phyloP scores from a whole-genome alignment of 495 filamentous ascomycete species.

The Penicillium canescens region DNA sequence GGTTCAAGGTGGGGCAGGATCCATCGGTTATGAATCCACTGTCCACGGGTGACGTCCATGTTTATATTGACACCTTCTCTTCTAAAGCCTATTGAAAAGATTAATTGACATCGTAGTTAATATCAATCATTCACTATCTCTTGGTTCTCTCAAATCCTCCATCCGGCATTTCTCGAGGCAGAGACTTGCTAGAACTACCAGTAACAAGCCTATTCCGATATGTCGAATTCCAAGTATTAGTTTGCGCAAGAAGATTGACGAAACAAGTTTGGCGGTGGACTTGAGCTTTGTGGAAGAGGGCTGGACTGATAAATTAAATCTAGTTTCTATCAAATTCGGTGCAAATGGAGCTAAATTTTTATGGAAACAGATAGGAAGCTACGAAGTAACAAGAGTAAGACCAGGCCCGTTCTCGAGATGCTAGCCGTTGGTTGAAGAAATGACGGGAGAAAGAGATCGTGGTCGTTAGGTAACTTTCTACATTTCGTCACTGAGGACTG shows the following conservation, averaged over 20 bases:
- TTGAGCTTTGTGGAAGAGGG: conserved; percentile 47
- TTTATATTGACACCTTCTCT: too few relatives aligned
- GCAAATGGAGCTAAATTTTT: background rate
- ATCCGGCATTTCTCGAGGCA: too few relatives aligned
- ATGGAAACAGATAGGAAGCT: conserved; percentile 36
- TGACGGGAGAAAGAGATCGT: conserved; percentile 53
- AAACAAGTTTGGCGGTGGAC: conserved; percentile 50
- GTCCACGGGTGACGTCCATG: background rate
- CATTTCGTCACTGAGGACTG: conserved; percentile 77
- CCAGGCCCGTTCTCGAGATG: conserved; percentile 55
- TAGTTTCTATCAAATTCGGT: background rate
- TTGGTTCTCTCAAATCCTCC: too few relatives aligned
- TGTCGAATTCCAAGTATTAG: conserved; percentile 26
- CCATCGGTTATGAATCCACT: background rate
- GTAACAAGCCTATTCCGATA: too few relatives aligned
- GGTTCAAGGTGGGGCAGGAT: conserved; percentile 3
- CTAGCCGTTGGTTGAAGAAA: conserved; percentile 57
- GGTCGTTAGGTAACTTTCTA: conserved; percentile 60
- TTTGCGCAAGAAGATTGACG: conserved; percentile 58
- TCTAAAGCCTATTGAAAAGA: too few relatives aligned
- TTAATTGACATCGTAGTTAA: too few relatives aligned
- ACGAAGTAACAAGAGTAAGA: conserved; percentile 48
- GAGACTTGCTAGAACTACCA: too few relatives aligned
- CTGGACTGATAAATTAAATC: conserved; percentile 60
- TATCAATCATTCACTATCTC: too few relatives aligned